Evolutionary conservation across 2,329 filamentous ascomycete genomes (phyloP).

Genomic region (Ophiostoma ips): DNA sequence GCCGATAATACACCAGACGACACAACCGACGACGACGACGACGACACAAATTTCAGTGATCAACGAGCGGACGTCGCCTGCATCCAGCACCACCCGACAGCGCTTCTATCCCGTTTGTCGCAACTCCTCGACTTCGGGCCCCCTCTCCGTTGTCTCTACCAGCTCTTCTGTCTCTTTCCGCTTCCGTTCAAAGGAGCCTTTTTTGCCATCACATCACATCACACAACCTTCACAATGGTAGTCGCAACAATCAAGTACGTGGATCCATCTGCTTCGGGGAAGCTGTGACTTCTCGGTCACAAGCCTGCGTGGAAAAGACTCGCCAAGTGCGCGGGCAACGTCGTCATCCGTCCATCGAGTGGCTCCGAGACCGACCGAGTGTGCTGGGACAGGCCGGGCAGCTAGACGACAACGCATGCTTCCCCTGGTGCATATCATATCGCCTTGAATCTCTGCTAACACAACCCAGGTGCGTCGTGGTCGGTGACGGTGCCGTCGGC

Average conservation of each 20-base stretch:
- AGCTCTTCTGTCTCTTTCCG: neutral
- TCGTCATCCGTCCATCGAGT: no score
- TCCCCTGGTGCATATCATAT: no score
- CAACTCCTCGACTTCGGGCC: neutral
- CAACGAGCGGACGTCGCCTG: neutral
- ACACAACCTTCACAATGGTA: constrained; percentile 27
- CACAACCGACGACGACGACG: neutral
- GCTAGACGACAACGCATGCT: no score
- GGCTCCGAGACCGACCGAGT: no score
- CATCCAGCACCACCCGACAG: neutral
- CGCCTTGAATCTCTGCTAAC: constrained; percentile 2
- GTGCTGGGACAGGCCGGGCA: no score
- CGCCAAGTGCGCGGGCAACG: no score
- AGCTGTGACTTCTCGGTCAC: no score
- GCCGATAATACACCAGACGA: no score
- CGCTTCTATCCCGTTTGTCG: neutral
- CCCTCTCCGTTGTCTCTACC: neutral
- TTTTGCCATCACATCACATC: neutral
- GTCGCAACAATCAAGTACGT: constrained; percentile 53
- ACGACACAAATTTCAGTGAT: neutral
- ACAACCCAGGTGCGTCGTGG: constrained; percentile 74
- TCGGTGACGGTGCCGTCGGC: constrained; percentile 97
- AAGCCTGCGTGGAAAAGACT: no score
- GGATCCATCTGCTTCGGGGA: constrained; percentile 10
- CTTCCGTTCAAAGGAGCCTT: neutral